Conservation (phyloP, 1,284 basidiomycete genomes). For the Fomitiporia mediterranea region DNA sequence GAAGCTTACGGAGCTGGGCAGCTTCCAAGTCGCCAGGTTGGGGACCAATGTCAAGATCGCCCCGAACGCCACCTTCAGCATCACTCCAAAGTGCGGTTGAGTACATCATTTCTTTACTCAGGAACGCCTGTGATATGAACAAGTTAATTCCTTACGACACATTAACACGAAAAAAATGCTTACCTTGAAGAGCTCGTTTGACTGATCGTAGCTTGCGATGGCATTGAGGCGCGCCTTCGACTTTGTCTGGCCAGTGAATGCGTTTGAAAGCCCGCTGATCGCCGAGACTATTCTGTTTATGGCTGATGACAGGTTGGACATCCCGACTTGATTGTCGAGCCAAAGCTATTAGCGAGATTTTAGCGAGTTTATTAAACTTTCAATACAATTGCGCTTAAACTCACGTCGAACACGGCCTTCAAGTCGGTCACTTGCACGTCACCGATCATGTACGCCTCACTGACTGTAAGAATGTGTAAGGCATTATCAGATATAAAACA, state of each 20-base stretch:
- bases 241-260: conserved; percentile 75
- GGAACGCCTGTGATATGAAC: conserved; percentile 53
- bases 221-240: conserved; percentile 78
- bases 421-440: conserved; percentile 73
- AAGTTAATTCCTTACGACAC: background rate
- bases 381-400: conserved; percentile 29
- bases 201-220: conserved; percentile 87
- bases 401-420: conserved; percentile 72
- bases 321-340: conserved; percentile 74
- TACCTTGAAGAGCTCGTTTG: conserved; percentile 75
- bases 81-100: conserved; percentile 80
- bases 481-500: conserved; percentile 17
- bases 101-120: conserved; percentile 91
- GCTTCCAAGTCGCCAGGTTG: conserved; percentile 68
- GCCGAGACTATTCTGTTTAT: conserved; percentile 63
- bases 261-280: conserved; percentile 71
- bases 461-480: conserved; percentile 47
- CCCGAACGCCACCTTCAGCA: conserved; percentile 65
- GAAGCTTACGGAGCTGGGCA: conserved; percentile 79
- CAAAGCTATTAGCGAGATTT: conserved; percentile 52
- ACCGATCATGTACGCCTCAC: conserved; percentile 85
- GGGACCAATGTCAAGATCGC: conserved; percentile 50
- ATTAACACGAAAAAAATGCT: conserved; percentile 19
- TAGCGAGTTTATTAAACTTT: conserved; percentile 18
- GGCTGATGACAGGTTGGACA: conserved; percentile 62